These are phyloP conservation scores for Stipa capillata DNA, from an alignment of 176 grass and related monocot species.

Conservation along the genomic window DNA sequence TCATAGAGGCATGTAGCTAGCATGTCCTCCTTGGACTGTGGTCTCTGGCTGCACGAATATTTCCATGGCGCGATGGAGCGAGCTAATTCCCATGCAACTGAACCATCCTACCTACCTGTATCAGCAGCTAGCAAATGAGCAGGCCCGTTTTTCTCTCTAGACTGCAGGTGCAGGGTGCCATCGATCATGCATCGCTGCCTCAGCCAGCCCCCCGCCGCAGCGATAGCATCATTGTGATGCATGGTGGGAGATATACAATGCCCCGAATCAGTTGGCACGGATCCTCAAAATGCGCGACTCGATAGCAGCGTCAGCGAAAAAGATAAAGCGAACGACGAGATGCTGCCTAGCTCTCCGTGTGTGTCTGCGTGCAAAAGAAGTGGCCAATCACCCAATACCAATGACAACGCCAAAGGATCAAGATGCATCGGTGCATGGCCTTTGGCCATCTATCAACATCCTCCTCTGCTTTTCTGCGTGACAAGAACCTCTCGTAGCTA, in stretches of 20 bases:
- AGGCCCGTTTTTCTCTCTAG: background rate
- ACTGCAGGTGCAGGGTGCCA: background rate
- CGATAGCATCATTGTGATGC: background rate
- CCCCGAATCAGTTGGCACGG: background rate
- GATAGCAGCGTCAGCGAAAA: constrained; percentile 6
- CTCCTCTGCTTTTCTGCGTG: background rate
- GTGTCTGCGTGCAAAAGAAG: background rate
- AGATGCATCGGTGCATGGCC: background rate
- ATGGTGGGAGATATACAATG: no score
- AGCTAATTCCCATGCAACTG: background rate
- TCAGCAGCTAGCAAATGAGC: background rate
- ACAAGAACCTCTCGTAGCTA: background rate
- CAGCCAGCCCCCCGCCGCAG: background rate
- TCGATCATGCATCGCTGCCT: background rate
- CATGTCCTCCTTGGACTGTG: background rate
- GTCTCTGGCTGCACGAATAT: background rate
- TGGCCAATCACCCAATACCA: background rate
- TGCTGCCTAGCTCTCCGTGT: background rate
- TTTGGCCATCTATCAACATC: background rate
- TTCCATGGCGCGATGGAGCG: background rate
- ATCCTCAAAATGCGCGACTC: constrained; percentile 35
- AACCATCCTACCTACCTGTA: no score
- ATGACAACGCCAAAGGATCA: background rate
- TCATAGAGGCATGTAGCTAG: background rate
- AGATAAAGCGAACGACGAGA: constrained; percentile 21